Evolutionary conservation across 371 early-diverging fungal genomes (phyloP).

Genomic region (Mucor sp.): DNA sequence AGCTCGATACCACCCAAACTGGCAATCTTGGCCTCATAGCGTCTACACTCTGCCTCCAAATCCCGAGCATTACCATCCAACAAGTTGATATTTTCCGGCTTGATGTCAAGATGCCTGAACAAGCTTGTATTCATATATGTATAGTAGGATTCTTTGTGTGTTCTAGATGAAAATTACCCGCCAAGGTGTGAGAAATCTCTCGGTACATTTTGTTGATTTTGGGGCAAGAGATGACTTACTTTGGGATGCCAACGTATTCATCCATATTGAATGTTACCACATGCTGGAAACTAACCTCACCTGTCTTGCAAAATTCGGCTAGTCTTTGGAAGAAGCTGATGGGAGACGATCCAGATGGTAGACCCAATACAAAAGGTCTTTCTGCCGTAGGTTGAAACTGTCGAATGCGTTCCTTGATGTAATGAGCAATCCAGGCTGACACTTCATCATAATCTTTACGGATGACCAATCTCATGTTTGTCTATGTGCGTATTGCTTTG

Average conservation of each 20-base stretch:
- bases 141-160: slow-evolving; percentile 63
- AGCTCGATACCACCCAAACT: slow-evolving; percentile 63
- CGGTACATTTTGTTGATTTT: slow-evolving; percentile 44
- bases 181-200: slow-evolving; percentile 30
- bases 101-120: slow-evolving; percentile 62
- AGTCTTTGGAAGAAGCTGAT: slow-evolving; percentile 56
- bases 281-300: slow-evolving; percentile 49
- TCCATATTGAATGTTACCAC: slow-evolving; percentile 63
- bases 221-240: slow-evolving; percentile 30
- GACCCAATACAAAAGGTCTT: slow-evolving; percentile 63
- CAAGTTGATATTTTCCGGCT: slow-evolving; percentile 58
- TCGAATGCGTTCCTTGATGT: slow-evolving; percentile 60
- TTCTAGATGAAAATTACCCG: slow-evolving; percentile 39
- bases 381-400: slow-evolving; percentile 57
- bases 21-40: slow-evolving; percentile 59
- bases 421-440: slow-evolving; percentile 51
- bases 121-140: slow-evolving; percentile 64
- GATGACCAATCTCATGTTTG: slow-evolving; percentile 61
- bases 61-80: slow-evolving; percentile 65
- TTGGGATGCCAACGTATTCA: slow-evolving; percentile 56
- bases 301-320: slow-evolving; percentile 49
- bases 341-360: slow-evolving; percentile 66
- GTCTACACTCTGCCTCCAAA: slow-evolving; percentile 57
- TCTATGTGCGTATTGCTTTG: not conserved
- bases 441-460: slow-evolving; percentile 60